These are phyloP conservation scores for Allium fistulosum DNA, from an alignment of 106 monocot species.

Conservation along the genomic window DNA sequence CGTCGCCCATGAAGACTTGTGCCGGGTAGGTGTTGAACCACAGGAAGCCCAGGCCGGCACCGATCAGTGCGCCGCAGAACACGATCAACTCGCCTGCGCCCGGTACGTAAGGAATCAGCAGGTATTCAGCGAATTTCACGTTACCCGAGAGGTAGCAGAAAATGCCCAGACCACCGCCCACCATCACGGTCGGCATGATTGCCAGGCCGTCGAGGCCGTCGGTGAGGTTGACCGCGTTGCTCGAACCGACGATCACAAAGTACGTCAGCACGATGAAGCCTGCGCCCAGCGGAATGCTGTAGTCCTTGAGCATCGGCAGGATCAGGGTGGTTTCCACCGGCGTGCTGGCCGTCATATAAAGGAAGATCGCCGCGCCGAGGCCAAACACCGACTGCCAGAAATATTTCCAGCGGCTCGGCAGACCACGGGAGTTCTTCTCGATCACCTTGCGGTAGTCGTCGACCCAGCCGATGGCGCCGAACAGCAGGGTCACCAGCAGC, in stretches of 20 bases:
- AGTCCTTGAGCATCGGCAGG: not conserved
- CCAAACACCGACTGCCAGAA: not conserved
- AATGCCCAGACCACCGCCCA: too few species aligned
- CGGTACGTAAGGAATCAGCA: too few species aligned
- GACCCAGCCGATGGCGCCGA: not conserved
- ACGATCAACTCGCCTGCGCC: too few species aligned
- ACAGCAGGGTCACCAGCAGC: not conserved
- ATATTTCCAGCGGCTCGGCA: not conserved
- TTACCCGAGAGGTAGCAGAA: too few species aligned
- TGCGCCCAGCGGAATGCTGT: not conserved
- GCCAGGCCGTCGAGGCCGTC: not conserved
- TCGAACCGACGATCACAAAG: not conserved
- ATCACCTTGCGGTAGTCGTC: not conserved
- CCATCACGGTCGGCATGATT: not conserved
- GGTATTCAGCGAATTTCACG: too few species aligned
- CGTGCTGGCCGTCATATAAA: not conserved
- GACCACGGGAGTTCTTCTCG: not conserved
- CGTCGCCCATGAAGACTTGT: constrained; percentile 1
- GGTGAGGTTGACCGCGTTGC: not conserved
- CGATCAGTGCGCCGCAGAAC: too few species aligned
- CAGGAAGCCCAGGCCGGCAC: too few species aligned
- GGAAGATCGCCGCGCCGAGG: not conserved
- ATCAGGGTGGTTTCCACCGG: not conserved
- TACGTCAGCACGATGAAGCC: not conserved
- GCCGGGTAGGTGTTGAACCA: constrained; percentile 8